Base-by-base conservation (phyloP, 257 asterid genomes). In the Nicotiana noctiflora region DNA sequence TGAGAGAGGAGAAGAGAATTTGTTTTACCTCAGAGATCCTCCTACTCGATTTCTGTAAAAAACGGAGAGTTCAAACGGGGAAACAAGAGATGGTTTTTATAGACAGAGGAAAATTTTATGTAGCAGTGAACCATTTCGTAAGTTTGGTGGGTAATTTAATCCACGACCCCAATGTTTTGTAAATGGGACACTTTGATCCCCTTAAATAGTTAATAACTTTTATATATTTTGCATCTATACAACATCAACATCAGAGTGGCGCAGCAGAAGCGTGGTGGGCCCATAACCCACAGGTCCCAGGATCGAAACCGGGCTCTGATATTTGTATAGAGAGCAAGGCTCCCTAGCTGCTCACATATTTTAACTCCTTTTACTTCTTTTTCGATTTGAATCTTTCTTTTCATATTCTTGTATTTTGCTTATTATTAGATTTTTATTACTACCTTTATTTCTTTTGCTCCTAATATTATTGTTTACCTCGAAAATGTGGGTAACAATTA, bases 211-310 rank as follows among this genome's bases (percentile, higher is more conserved):
- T 6, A 0, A 0, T 0, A 32, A 37, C 0, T 6, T 6, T 1
- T 34, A 1, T 6, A 37, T n/a, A n/a, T n/a, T 37, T 37, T 6
- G 21, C 2, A 2, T 5, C 2, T 1, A 13, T n/a, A 4, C 52
- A 76, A 82, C 51, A 19, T 68, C 2, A n/a, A n/a, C n/a, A 83
- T 87, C 90, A 83, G 86, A 87, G 90, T 88, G 89, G 89, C 89
- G 90, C 89, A 88, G 90, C 89, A 86, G 89, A 88, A 88, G 90
- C 89, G 87, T 88, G 89, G 97, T 93, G 97, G 97, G 97, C 97
- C 98, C 90, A 94, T 92, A 94, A 94, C 97, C 98, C 97, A 94
- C 95, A 92, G 98, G 98, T 92, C 97, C 95, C 93, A 92, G 96
- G 98, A 94, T 93, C 92, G 98, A 93, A 93, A 93, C 98, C 94